phyloP scores from a whole-genome alignment of 192 early-diverging fungal species.

The Podila minutissima region DNA sequence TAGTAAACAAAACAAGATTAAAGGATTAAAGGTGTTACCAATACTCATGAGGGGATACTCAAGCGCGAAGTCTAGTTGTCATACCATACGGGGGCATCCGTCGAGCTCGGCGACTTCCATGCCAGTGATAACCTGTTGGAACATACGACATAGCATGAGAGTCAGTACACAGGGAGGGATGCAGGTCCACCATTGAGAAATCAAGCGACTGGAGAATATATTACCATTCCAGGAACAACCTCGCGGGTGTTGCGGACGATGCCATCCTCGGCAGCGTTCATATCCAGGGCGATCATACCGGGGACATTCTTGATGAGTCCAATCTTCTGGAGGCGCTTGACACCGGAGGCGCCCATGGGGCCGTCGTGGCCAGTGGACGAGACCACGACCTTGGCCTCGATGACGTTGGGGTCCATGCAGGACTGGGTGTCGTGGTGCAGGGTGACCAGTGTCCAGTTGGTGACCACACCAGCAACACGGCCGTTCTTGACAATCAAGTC shows the following conservation, averaged over 20 bases:
- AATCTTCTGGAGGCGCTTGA: conserved; percentile 68
- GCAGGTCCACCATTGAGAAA: too few species aligned
- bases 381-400: conserved; percentile 71
- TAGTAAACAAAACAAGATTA: background rate
- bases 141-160: background rate
- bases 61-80: background rate
- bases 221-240: conserved; percentile 75
- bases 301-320: conserved; percentile 66
- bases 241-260: conserved; percentile 74
- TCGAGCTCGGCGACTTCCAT: conserved; percentile 80
- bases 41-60: background rate
- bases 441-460: conserved; percentile 81
- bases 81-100: conserved; percentile 76
- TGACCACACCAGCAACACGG: conserved; percentile 72
- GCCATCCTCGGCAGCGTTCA: conserved; percentile 73
- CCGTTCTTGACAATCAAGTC: conserved; percentile 73
- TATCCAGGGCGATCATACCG: conserved; percentile 75
- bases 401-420: conserved; percentile 81
- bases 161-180: background rate
- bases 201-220: background rate
- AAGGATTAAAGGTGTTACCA: background rate
- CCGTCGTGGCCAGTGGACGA: conserved; percentile 76
- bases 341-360: conserved; percentile 74
- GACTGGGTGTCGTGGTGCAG: conserved; percentile 62
- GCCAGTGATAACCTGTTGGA: conserved; percentile 52